Conservation (phyloP, 2,329 filamentous ascomycete species). For the Microsporum ferrugineum region DNA sequence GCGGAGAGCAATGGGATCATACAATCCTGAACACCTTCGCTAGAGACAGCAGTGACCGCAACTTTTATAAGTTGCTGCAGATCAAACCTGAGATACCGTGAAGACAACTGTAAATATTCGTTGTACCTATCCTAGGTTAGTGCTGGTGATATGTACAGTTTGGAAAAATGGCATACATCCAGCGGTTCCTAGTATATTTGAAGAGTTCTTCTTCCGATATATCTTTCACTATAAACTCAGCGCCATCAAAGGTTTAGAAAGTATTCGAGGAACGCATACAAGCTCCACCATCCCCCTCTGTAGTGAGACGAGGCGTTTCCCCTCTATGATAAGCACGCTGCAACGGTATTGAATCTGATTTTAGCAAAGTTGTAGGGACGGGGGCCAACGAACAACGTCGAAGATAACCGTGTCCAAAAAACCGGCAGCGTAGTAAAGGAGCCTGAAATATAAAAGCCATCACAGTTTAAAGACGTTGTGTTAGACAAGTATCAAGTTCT, state of each 20-base stretch:
- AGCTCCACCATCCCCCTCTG: not conserved
- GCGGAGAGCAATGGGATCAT: constrained; percentile 16
- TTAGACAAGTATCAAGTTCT: too few relatives aligned
- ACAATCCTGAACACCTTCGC: constrained; percentile 27
- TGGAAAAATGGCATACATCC: constrained; percentile 18
- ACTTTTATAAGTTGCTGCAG: constrained; percentile 14
- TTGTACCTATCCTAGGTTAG: constrained; percentile 23
- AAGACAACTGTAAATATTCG: not conserved
- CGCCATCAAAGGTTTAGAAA: not conserved
- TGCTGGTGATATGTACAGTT: constrained; percentile 12
- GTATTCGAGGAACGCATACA: not conserved
- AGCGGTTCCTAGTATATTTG: constrained; percentile 19
- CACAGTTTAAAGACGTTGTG: too few relatives aligned
- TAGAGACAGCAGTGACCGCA: constrained; percentile 20
- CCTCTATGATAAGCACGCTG: not conserved
- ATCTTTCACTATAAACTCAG: constrained; percentile 2
- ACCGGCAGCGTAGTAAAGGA: too few relatives aligned
- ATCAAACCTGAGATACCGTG: not conserved
- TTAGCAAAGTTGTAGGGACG: too few relatives aligned
- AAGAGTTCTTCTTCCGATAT: constrained; percentile 18
- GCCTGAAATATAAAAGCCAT: too few relatives aligned
- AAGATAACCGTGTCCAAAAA: too few relatives aligned
- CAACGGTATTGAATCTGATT: not conserved
- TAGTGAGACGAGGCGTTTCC: not conserved
- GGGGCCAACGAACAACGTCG: too few relatives aligned